Conservation (phyloP, 768 basidiomycete genomes). For the Boletellus emodensis region DNA sequence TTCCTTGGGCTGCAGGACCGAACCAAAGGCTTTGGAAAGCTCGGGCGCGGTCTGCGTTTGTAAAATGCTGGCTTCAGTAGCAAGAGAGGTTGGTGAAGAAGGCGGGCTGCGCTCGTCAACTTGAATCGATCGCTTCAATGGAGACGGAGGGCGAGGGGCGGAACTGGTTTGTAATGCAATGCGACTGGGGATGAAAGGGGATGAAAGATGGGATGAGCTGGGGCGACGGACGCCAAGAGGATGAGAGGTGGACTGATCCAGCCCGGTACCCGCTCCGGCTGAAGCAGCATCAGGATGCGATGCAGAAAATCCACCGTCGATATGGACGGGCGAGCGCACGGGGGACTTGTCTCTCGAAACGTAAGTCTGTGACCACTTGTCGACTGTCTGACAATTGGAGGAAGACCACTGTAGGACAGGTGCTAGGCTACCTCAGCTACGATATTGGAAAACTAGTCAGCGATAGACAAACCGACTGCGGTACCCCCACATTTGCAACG, state of each 20-base stretch:
- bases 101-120: conserved; percentile 18
- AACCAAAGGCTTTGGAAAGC: conserved; percentile 79
- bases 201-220: conserved; percentile 31
- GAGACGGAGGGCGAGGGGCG: conserved; percentile 54
- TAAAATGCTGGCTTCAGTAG: conserved; percentile 57
- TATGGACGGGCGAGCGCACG: conserved; percentile 29
- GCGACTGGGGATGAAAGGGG: conserved; percentile 38
- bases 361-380: conserved; percentile 81
- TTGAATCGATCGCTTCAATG: conserved; percentile 42
- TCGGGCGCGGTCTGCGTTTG: conserved; percentile 59
- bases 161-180: conserved; percentile 58
- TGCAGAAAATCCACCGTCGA: conserved; percentile 11
- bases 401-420: conserved; percentile 63
- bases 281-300: conserved; percentile 9
- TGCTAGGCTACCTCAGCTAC: conserved; percentile 39
- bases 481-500: conserved; percentile 81
- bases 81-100: conserved; percentile 39
- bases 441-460: background rate
- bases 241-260: conserved; percentile 1
- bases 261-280: conserved; percentile 5
- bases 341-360: conserved; percentile 54
- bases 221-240: conserved; percentile 40
- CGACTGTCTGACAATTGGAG: conserved; percentile 42
- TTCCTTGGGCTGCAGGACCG: conserved; percentile 75
- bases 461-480: conserved; percentile 61